phyloP scores from a whole-genome alignment of 352 stramenopile species.

The Globisporangium abappressorium region DNA sequence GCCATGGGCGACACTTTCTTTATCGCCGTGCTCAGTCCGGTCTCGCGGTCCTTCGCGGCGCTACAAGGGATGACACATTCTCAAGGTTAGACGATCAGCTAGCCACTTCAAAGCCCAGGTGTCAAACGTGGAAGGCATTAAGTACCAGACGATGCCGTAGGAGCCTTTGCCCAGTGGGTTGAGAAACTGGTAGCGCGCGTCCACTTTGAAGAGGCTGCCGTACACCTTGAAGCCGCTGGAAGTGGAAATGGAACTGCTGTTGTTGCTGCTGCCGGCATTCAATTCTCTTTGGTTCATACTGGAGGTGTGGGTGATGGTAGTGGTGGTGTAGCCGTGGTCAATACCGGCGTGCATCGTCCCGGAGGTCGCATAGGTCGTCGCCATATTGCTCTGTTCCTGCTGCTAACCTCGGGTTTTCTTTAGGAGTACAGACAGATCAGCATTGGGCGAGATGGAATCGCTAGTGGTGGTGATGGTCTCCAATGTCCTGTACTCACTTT shows the following conservation, averaged over 20 bases:
- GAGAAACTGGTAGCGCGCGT: slow-evolving; percentile 82
- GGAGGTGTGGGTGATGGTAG: neutral
- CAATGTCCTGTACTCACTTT: neutral
- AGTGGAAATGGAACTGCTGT: neutral
- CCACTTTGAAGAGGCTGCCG: slow-evolving; percentile 77
- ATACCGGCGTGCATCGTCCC: neutral
- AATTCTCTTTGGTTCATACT: neutral
- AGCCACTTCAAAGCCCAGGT: neutral
- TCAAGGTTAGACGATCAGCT: neutral
- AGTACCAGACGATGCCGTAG: slow-evolving; percentile 88
- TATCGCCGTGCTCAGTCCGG: slow-evolving; percentile 82
- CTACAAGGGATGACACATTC: slow-evolving; percentile 19
- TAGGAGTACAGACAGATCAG: neutral
- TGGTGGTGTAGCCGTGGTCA: neutral
- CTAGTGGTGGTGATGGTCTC: neutral
- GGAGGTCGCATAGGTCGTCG: neutral
- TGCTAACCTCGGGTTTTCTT: neutral
- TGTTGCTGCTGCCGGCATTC: neutral
- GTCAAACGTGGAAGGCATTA: neutral
- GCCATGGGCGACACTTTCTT: slow-evolving; percentile 91
- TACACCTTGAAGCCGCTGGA: slow-evolving; percentile 68
- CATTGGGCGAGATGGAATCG: neutral
- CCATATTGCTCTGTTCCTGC: neutral
- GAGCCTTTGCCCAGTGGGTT: slow-evolving; percentile 89
- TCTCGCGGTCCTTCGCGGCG: slow-evolving; percentile 72